These are phyloP conservation scores for Coemansia sp. DNA, from an alignment of 192 early-diverging fungal genomes.

Conservation along the genomic window DNA sequence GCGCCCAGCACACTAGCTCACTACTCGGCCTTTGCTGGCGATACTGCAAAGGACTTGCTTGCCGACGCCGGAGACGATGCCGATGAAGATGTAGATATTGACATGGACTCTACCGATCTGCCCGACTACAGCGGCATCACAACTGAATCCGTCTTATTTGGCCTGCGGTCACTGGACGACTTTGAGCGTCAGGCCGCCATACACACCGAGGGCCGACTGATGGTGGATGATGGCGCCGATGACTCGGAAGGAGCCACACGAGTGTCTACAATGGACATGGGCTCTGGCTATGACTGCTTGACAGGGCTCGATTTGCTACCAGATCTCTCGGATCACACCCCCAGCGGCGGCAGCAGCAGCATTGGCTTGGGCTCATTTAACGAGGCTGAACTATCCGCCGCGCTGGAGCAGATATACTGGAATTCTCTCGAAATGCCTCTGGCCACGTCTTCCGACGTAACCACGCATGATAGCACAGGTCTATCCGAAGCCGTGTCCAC, in stretches of 20 bases:
- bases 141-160: conserved; percentile 28
- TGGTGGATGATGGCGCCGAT: neutral
- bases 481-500: neutral
- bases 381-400: conserved; percentile 45
- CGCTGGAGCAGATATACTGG: conserved; percentile 50
- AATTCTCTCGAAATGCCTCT: conserved; percentile 24
- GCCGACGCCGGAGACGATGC: neutral
- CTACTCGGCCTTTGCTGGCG: neutral
- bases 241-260: neutral
- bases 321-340: neutral
- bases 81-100: neutral
- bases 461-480: neutral
- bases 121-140: conserved; percentile 18
- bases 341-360: neutral
- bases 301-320: neutral
- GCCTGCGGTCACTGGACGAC: conserved; percentile 42
- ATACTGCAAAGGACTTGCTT: neutral
- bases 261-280: neutral
- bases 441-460: conserved; percentile 4
- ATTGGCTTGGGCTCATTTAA: conserved; percentile 25
- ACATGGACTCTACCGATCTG: neutral
- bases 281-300: neutral
- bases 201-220: conserved; percentile 2
- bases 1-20: neutral
- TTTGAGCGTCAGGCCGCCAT: conserved; percentile 40